Base-by-base conservation (phyloP, 106 monocot genomes). In the Dendrobium huoshanense region DNA sequence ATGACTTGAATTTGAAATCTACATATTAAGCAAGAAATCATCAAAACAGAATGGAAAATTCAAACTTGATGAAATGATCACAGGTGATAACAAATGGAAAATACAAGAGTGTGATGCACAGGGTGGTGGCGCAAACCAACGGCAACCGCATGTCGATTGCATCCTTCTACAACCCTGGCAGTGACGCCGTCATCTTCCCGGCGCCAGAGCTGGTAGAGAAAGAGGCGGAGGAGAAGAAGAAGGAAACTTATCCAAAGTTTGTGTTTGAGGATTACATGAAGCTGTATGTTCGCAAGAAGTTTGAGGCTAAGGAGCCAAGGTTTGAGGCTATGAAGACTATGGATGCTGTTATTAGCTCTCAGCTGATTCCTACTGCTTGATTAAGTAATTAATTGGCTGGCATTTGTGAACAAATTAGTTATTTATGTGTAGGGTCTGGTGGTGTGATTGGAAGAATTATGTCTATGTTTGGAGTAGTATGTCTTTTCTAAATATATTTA, bases 181-280 rank as follows among this genome's bases (percentile, higher is more conserved):
- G 81, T 9, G 95, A 92, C 49, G 95, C 95, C 0, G 81, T 92
- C 24, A 95, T 95, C 41, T 82, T 73, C 22, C 92, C 95, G 25
- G 92, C 90, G 5, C 90, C 84, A 2, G 77, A 27, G 75, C 77
- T 95, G 42, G 45, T 85, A 11, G 77, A 80, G 72, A 51, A 13
- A 51, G 51, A 51, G 51, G 51, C 51, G 51, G 51, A 51, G 51
- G 55, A 67, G 75, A 8, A 51, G 55, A 1, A 73, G 42, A 47
- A n/a, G 6, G 78, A 56, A 19, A 47, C 42, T 8, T 90, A 90
- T 67, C 90, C 90, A 0, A 82, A 73, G 44, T 90, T 85, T 75
- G 88, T 85, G 77, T 95, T 95, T 44, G 85, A 88, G 80, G 90
- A 95, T 13, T 95, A 95, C 85, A 95, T 95, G 95, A 88, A 88